Conservation (phyloP, 139 green algal genomes). For the Tetraselmis striata region DNA sequence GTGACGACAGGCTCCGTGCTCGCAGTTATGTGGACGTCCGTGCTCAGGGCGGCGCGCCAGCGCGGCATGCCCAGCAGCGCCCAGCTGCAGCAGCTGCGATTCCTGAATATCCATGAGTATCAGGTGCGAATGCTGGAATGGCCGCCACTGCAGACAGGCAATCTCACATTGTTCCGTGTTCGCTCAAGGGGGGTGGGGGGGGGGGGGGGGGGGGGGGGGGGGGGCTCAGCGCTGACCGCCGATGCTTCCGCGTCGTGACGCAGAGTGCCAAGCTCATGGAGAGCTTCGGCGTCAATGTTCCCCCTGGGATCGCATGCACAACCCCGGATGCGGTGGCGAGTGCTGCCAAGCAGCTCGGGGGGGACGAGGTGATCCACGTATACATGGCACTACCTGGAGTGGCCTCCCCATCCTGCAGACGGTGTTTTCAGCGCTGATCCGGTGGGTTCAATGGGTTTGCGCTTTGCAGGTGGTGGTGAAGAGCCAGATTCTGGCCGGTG, state of each 20-base stretch:
- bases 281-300: conserved; percentile 90
- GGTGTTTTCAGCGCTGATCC: neutral
- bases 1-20: too few species aligned
- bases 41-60: too few species aligned
- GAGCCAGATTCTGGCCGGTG: conserved; percentile 92
- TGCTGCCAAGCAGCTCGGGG: conserved; percentile 67
- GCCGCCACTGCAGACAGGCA: neutral
- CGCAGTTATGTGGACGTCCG: too few species aligned
- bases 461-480: conserved; percentile 85
- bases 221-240: too few species aligned
- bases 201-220: too few species aligned
- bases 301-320: conserved; percentile 65
- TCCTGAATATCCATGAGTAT: conserved; percentile 95
- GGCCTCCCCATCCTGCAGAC: neutral
- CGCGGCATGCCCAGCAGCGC: too few species aligned
- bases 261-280: conserved; percentile 93
- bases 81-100: conserved; percentile 53
- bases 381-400: neutral
- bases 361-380: conserved; percentile 36
- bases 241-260: too few species aligned
- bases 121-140: conserved; percentile 51
- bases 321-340: conserved; percentile 63
- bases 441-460: neutral
- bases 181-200: too few species aligned
- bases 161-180: neutral